Evolutionary conservation across 768 basidiomycete species (phyloP), one percentile per base, ranked within the genome.

Genomic region (Lactarius tabidus): DNA sequence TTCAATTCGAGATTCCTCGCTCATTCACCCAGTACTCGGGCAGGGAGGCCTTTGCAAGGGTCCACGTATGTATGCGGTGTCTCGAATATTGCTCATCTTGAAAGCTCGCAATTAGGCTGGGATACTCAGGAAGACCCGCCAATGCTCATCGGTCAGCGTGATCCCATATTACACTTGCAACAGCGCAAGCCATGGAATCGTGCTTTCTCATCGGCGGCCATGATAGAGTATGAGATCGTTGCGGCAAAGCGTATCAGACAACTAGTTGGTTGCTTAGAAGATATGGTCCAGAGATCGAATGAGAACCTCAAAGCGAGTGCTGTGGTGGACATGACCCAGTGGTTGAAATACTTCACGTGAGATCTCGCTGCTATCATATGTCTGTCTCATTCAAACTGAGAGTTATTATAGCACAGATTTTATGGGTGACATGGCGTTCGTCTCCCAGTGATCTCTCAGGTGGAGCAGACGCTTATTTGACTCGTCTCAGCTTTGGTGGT

Each of bases 131-230:
- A 33, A 4, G 33, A 82, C 8, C 10, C 48, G 17, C 71, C 79
- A 64, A 78, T 79, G 28, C 74, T 71, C 64, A 76, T 80, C 63
- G 74, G 74, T 23, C 68, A 79, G 28, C 71, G 77, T 45, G 74
- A 81, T 67, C 77, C 77, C 62, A 71, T 73, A 1, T 79, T 82
- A 39, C 84, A 85, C 64, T 73, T 76, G 1, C 74, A 77, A 6
- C 76, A 81, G 7, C 77, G 83, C 12, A 76, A 77, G 29, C 74
- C 80, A 1, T 85, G 83, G 84, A 79, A 78, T 29, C 75, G 81
- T 20, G 83, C 78, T 0, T 78, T 85, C 72, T 82, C 73, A 52
- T 77, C 77, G 9, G 64, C 72, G 3, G 79, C 83, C 1, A 66
- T 85, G 43, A 81, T 79, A 68, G 80, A 78, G 20, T 84, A 84